Evolutionary conservation across 2,329 filamentous ascomycete genomes (phyloP).

Genomic region (Geosmithia morbida): DNA sequence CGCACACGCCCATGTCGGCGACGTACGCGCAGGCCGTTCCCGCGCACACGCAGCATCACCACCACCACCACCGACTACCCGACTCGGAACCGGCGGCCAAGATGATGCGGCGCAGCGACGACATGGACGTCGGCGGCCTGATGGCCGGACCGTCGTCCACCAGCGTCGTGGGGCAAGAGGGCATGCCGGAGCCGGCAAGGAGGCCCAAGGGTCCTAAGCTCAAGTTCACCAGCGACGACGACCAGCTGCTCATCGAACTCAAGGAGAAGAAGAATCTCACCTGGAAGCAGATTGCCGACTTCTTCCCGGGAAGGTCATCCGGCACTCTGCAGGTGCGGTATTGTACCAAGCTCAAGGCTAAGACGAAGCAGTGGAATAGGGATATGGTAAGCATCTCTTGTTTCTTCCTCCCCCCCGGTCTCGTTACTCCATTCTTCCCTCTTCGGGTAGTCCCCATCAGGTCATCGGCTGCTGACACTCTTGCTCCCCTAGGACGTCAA

Average conservation of each 20-base stretch:
- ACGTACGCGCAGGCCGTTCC: constrained; percentile 32
- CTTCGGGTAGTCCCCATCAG: neutral
- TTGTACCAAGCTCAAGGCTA: constrained; percentile 88
- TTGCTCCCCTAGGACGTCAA: constrained; percentile 50
- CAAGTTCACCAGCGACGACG: constrained; percentile 88
- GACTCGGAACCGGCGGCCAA: constrained; percentile 57
- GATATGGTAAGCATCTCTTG: constrained; percentile 61
- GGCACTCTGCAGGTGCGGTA: constrained; percentile 89
- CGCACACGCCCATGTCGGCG: constrained; percentile 30
- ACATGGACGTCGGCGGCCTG: constrained; percentile 13
- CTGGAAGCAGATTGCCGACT: constrained; percentile 96
- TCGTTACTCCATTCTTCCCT: neutral
- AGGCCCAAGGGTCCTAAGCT: constrained; percentile 76
- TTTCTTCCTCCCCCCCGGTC: neutral
- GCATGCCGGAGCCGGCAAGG: constrained; percentile 74
- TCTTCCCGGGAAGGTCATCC: constrained; percentile 81
- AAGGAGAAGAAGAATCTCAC: constrained; percentile 92
- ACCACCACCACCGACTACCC: constrained; percentile 72
- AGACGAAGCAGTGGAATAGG: constrained; percentile 85
- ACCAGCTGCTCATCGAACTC: constrained; percentile 72
- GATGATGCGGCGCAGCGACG: constrained; percentile 46
- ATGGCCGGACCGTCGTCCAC: constrained; percentile 37
- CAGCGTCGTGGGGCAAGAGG: constrained; percentile 74
- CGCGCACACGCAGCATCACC: constrained; percentile 29
- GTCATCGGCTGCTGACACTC: constrained; percentile 1